Conservation (phyloP, 371 early-diverging fungal genomes). For the Mortierella sp. region DNA sequence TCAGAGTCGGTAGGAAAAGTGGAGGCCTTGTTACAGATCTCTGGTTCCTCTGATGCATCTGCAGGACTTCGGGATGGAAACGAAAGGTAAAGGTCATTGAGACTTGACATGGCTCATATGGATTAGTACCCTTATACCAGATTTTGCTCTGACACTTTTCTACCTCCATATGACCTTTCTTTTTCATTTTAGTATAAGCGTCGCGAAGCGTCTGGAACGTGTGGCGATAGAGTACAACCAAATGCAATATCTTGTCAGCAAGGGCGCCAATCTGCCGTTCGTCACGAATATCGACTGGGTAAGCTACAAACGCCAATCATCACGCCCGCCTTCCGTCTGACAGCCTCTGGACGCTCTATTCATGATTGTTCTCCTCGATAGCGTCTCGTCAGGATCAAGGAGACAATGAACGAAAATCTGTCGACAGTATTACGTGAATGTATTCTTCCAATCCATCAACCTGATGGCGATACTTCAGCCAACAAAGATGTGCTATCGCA, state of each 20-base stretch:
- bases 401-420: conserved; percentile 69
- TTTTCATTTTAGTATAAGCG: conserved; percentile 33
- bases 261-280: conserved; percentile 76
- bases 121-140: too few species aligned
- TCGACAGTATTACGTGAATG: conserved; percentile 60
- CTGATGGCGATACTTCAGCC: conserved; percentile 51
- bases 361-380: conserved; percentile 21
- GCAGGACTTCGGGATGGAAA: conserved; percentile 39
- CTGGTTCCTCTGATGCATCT: conserved; percentile 35
- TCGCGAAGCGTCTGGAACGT: conserved; percentile 79
- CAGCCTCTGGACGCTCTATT: background rate
- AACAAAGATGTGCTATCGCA: conserved; percentile 72
- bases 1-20: conserved; percentile 81
- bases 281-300: conserved; percentile 84
- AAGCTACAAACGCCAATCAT: conserved; percentile 5
- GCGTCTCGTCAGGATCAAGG: conserved; percentile 81
- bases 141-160: too few species aligned
- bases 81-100: conserved; percentile 15
- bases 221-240: conserved; percentile 91
- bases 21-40: conserved; percentile 74
- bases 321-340: background rate
- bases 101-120: too few species aligned
- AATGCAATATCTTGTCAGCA: conserved; percentile 78
- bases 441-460: conserved; percentile 41
- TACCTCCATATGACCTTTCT: too few species aligned